Base-by-base conservation (phyloP, 768 basidiomycete species). In the Gelatoporia subvermispora region DNA sequence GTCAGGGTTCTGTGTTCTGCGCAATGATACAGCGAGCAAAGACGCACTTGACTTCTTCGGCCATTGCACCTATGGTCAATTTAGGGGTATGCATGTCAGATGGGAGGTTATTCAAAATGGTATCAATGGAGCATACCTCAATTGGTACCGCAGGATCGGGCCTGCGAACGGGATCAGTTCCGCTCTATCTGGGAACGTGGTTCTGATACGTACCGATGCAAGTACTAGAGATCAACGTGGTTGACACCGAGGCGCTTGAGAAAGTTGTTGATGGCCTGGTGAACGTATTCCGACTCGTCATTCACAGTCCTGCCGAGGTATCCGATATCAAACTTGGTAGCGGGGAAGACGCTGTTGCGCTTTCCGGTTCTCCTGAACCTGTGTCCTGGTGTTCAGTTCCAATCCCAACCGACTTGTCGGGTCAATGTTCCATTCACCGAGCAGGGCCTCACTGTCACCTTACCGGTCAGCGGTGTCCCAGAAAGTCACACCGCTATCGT, bases 281-380 rank as follows among this genome's bases (percentile, higher is more conserved):
- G 65, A 10, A 72, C 69, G 47, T 76, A 74, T 46, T 72, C 65
- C 0, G 72, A 67, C n/a, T 70, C 66, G 21, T 70, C 72, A 21
- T 66, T 45, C 47, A 72, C 41, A 24, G 41, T 36, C 40, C 43
- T 58, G 15, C 45, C 28, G 3, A 39, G 49, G n/a, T 21, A 25
- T 59, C 49, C 68, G 22, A 64, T 8, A 13, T 76, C 76, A 40
- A 76, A 77, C 60, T 85, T 85, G 17, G 81, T 82, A 2, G 81
- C 80, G 17, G 85, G 69, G 65, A 84, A 85, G 17, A 80, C 77
- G 13, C 76, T 66, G 17, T 66, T 53, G 23, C 77, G 66, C 45
- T 76, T 77, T 8, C 78, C 78, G 9, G 74, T 77, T 13, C 66
- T 64, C 51, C 73, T 70, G 60, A 82, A 76, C 78, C 77, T 74